Conservation (phyloP, 768 basidiomycete genomes). For the Tylopilus intermedius region DNA sequence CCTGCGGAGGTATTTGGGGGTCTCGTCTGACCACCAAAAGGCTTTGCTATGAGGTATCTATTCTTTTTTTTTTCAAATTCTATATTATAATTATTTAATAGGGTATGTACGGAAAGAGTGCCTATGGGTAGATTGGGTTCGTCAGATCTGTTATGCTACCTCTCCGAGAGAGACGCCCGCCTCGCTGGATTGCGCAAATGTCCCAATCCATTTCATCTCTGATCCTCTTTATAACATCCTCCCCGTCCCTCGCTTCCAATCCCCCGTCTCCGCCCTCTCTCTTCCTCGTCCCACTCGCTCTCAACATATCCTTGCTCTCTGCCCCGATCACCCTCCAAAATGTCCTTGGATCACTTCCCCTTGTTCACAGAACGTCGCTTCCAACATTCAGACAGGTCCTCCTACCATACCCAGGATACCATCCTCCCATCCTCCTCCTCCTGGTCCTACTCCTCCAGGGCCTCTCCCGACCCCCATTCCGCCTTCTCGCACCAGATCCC, state of each 20-base stretch:
- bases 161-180: not conserved
- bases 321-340: not conserved
- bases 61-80: not conserved
- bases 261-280: not conserved
- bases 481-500: conserved; percentile 13
- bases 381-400: conserved; percentile 23
- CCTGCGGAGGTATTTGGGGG: conserved; percentile 9
- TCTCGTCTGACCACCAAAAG: not conserved
- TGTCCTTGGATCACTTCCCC: conserved; percentile 33
- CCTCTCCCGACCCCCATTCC: conserved; percentile 16
- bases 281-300: not conserved
- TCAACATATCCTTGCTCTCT: no score
- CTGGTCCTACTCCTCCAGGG: conserved; percentile 25
- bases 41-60: not conserved
- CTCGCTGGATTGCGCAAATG: conserved; percentile 11
- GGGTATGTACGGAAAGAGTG: not conserved
- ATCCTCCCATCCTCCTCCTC: conserved; percentile 19
- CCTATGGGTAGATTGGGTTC: conserved; percentile 24
- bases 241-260: conserved; percentile 9
- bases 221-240: conserved; percentile 31
- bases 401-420: conserved; percentile 22
- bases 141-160: conserved; percentile 6
- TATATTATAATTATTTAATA: not conserved
- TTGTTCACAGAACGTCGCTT: conserved; percentile 31
- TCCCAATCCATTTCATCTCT: conserved; percentile 19